A percentile compares a stretch with the other conserved stretches of the same genome.
Conservation (phyloP, 2,329 filamentous ascomycete species). For the Curvularia lunata region DNA sequence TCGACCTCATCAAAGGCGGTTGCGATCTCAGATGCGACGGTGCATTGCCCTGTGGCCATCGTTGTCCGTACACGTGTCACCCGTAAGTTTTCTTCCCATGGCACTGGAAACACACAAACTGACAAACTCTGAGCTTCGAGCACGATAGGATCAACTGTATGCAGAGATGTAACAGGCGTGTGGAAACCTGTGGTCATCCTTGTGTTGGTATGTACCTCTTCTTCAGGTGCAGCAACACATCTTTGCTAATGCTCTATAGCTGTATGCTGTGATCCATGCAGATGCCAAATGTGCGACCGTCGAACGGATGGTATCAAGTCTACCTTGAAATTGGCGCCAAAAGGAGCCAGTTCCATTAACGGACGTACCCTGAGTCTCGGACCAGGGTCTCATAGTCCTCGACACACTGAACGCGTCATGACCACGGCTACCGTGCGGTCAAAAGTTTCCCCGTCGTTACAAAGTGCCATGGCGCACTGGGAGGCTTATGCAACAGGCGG, state of each 20-base stretch:
- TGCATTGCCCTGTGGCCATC: slow-evolving; percentile 42
- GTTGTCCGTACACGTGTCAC: slow-evolving; percentile 44
- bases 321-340: slow-evolving; percentile 31
- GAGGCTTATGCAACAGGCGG: slow-evolving; percentile 17
- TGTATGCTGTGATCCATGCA: slow-evolving; percentile 40
- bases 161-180: slow-evolving; percentile 33
- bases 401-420: not conserved
- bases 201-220: slow-evolving; percentile 29
- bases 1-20: slow-evolving; percentile 39
- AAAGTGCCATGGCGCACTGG: slow-evolving; percentile 17
- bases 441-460: not conserved
- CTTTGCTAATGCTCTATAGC: slow-evolving; percentile 12
- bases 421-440: not conserved
- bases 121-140: slow-evolving; percentile 27
- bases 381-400: slow-evolving; percentile 5
- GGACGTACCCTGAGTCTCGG: slow-evolving; percentile 10
- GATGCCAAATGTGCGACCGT: slow-evolving; percentile 36
- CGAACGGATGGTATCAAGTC: slow-evolving; percentile 32
- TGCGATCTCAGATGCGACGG: slow-evolving; percentile 39
- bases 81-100: slow-evolving; percentile 25
- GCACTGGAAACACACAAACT: not conserved
- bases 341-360: slow-evolving; percentile 4
- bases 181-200: slow-evolving; percentile 37
- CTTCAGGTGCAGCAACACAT: not conserved
- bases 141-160: slow-evolving; percentile 42